These are phyloP conservation scores for Yamadazyma sp. DNA, from an alignment of 1,139 yeast species.

Conservation along the genomic window DNA sequence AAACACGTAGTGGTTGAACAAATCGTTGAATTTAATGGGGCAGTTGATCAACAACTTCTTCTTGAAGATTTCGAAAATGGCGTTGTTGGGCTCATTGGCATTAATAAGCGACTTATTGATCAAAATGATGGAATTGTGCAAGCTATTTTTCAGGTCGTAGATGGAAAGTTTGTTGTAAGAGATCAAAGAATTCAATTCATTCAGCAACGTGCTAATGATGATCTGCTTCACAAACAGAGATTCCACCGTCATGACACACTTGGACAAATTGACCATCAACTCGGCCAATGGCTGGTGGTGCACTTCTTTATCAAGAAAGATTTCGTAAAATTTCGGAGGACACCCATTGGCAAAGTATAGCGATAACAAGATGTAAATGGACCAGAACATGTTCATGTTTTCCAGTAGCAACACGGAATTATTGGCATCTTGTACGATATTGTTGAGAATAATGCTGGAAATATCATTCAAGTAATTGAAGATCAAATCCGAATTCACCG, in stretches of 20 bases:
- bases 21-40: conserved; percentile 45
- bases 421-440: conserved; percentile 17
- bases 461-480: conserved; percentile 50
- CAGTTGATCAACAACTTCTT: conserved; percentile 44
- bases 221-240: conserved; percentile 33
- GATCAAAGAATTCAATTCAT: conserved; percentile 41
- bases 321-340: conserved; percentile 37
- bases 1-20: conserved; percentile 41
- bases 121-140: conserved; percentile 49
- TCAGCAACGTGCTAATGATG: conserved; percentile 37
- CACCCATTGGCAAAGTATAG: conserved; percentile 32
- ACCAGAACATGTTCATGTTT: conserved; percentile 39
- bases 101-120: conserved; percentile 42
- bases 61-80: conserved; percentile 38
- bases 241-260: conserved; percentile 21
- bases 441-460: conserved; percentile 32
- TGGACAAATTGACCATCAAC: conserved; percentile 29
- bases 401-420: conserved; percentile 5
- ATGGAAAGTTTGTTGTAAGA: conserved; percentile 30
- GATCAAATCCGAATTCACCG: conserved; percentile 27
- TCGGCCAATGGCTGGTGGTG: conserved; percentile 15
- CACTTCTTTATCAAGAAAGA: conserved; percentile 27
- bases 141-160: conserved; percentile 38
- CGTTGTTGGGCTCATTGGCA: conserved; percentile 11
- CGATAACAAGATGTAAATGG: conserved; percentile 42